Conservation (phyloP, 2,329 filamentous ascomycete genomes). For the Xylariaceae sp. region DNA sequence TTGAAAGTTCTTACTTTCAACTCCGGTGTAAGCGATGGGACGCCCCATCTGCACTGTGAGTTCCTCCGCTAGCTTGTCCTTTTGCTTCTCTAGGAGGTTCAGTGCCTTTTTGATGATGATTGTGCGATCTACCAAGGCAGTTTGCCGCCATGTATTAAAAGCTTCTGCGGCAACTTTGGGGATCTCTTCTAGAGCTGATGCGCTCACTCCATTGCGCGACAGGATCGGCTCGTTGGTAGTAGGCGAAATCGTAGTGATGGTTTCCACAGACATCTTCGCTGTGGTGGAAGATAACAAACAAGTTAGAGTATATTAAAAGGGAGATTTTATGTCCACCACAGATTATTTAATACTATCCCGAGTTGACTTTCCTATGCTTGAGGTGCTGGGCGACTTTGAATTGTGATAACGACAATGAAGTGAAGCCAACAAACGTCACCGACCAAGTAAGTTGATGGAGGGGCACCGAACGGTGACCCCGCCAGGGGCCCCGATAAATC, state of each 20-base stretch:
- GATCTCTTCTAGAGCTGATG: conserved; percentile 73
- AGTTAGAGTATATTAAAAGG: background rate
- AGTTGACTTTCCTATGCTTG: background rate
- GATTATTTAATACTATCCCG: background rate
- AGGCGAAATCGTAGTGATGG: conserved; percentile 83
- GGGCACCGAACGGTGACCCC: conserved; percentile 27
- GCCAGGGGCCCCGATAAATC: conserved; percentile 18
- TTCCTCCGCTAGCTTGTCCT: conserved; percentile 83
- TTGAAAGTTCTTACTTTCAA: conserved; percentile 70
- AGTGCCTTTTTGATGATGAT: conserved; percentile 82
- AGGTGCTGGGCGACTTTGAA: background rate
- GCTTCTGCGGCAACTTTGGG: conserved; percentile 75
- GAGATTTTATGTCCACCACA: background rate
- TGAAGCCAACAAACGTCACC: conserved; percentile 15
- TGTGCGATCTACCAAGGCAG: conserved; percentile 76
- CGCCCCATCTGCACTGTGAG: conserved; percentile 95
- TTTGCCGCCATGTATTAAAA: conserved; percentile 79
- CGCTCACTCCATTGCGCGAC: conserved; percentile 76
- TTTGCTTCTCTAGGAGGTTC: conserved; percentile 69
- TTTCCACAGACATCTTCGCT: conserved; percentile 66
- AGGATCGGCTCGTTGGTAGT: conserved; percentile 85
- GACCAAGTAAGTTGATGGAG: conserved; percentile 6
- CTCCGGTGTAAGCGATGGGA: conserved; percentile 84
- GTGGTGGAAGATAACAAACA: background rate
- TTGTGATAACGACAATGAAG: no score